Conservation (phyloP, 768 basidiomycete genomes). For the Rhodotorula kratochvilovae region DNA sequence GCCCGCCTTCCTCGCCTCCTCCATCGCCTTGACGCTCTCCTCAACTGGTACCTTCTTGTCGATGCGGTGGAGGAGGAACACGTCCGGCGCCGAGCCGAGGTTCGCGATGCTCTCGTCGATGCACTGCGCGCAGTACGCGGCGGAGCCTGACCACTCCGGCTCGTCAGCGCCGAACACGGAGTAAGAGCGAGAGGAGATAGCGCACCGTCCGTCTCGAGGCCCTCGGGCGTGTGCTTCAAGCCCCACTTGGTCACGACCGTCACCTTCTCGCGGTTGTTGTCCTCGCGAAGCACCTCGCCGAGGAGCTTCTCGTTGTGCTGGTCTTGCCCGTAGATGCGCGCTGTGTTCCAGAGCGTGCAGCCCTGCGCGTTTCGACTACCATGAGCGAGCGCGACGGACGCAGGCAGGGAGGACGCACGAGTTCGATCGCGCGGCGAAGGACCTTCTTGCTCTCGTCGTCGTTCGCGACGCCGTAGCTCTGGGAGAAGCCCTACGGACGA, state of each 20-base stretch:
- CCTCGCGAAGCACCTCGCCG: conserved; percentile 18
- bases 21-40: conserved; percentile 48
- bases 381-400: background rate
- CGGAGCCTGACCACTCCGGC: conserved; percentile 1
- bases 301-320: conserved; percentile 22
- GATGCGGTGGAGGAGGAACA: conserved; percentile 15
- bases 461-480: conserved; percentile 3
- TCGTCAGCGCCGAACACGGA: too few relatives aligned
- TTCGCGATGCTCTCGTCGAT: conserved; percentile 11
- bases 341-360: background rate
- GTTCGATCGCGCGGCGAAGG: conserved; percentile 12
- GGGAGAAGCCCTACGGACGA: background rate
- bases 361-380: background rate
- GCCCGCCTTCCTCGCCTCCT: conserved; percentile 55
- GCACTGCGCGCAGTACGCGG: conserved; percentile 2
- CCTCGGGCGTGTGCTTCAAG: background rate
- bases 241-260: conserved; percentile 20
- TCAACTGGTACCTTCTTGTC: conserved; percentile 24
- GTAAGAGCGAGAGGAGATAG: too few relatives aligned
- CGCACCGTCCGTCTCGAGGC: background rate
- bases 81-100: conserved; percentile 13
- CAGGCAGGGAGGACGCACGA: conserved; percentile 2
- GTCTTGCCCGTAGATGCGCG: conserved; percentile 7
- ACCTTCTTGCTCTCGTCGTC: conserved; percentile 4
- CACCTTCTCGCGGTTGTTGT: conserved; percentile 4